Evolutionary conservation across 495 filamentous ascomycete genomes (phyloP), one percentile per base, ranked within the genome.

Genomic region (Xanthoparmelia taractica): DNA sequence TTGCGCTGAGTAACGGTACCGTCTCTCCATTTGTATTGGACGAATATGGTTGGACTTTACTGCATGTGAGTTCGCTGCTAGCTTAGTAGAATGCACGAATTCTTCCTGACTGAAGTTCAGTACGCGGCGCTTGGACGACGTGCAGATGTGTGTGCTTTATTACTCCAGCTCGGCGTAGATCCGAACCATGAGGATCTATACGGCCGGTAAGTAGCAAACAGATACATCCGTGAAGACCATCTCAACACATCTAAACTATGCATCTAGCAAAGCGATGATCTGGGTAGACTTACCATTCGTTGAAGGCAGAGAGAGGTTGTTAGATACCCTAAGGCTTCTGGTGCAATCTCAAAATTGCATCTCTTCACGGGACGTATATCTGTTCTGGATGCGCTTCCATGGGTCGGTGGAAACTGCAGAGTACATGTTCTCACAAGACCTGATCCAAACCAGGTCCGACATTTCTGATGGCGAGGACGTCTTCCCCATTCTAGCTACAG

Each of bases 1-100:
- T 40, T 7, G 7, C 17, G 7, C 29, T 58, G 20, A 29, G 23
- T 58, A 58, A 37, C 17, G 57, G 37, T 40, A 33, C 2, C 6
- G 17, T 43, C 20, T 58, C 57, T 58, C 37, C 57, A 8, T 43
- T 58, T 31, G 57, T 43, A 17, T 40, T 58, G 37, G 18, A 29
- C 18, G 18, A 43, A 27, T 0, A 6, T 2, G 37, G 37, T 27
- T 4, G n/a, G 25, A 12, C 34, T 12, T 29, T 58, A n/a, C 36
- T 58, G 15, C 57, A 58, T 43, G 57, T 58, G 23, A 13, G 57
- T 41, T 1, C 4, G 23, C 29, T 27, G 10, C 23, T n/a, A 23
- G 11, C 8, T 25, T 4, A 29, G 5, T 13, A 8, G 8, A 7
- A 23, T 12, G 17, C 38, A 18, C 27, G 13, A 29, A 17, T 15